Percentiles rank a stretch among this genome's conserved stretches.
Conservation (phyloP, 176 grass and related monocot species). For the Phoenix dactylifera region DNA sequence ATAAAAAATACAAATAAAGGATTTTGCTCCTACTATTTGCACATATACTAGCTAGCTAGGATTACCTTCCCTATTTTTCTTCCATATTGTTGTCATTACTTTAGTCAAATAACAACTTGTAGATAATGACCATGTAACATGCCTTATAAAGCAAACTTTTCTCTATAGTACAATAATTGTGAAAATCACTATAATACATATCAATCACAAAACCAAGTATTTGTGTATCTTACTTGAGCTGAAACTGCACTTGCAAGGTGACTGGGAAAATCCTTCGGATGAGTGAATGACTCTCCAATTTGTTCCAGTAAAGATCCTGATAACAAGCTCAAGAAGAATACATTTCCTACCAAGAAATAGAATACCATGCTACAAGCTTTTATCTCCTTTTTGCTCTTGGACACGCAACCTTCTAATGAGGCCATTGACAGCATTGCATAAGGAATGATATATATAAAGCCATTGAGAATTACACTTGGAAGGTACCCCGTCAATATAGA, state of each 20-base stretch:
- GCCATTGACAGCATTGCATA: conserved; percentile 66
- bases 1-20: too few relatives aligned
- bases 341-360: conserved; percentile 92
- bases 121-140: too few relatives aligned
- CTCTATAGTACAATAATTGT: too few relatives aligned
- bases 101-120: too few relatives aligned
- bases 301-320: conserved; percentile 74
- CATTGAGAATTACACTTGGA: conserved; percentile 77
- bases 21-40: too few relatives aligned
- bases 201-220: too few relatives aligned
- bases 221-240: conserved; percentile 48
- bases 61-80: too few relatives aligned
- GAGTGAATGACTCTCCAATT: conserved; percentile 66
- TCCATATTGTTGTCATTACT: too few relatives aligned
- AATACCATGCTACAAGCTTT: conserved; percentile 86
- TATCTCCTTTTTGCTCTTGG: conserved; percentile 62
- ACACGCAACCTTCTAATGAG: conserved; percentile 56
- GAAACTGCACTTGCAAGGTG: conserved; percentile 76
- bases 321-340: conserved; percentile 78
- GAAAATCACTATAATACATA: too few relatives aligned
- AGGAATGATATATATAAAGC: conserved; percentile 77
- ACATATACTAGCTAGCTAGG: too few relatives aligned
- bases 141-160: too few relatives aligned
- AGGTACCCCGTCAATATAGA: conserved; percentile 72
- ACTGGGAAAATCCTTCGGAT: conserved; percentile 78